phyloP scores from a whole-genome alignment of 176 grass and related monocot species.

The Musa acuminata region DNA sequence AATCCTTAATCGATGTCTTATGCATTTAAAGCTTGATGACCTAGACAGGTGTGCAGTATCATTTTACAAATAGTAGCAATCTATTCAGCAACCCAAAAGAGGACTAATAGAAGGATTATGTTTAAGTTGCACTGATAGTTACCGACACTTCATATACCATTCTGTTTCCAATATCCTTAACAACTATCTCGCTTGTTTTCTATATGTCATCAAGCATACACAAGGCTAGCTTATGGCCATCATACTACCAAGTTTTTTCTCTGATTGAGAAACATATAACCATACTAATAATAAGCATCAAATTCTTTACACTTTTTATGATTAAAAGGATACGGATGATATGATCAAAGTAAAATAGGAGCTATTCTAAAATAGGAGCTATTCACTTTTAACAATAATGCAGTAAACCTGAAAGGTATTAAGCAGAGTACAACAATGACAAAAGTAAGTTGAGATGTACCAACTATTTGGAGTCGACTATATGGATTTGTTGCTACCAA shows the following conservation, averaged over 20 bases:
- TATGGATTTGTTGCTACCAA: too few relatives aligned
- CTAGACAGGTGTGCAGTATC: too few relatives aligned
- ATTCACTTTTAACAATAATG: background rate
- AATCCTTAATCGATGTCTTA: background rate
- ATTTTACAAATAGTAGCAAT: too few relatives aligned
- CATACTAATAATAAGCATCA: background rate
- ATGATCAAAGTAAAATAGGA: background rate
- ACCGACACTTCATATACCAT: too few relatives aligned
- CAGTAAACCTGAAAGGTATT: background rate
- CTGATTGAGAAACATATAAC: conserved; percentile 1
- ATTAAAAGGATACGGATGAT: background rate
- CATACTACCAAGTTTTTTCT: background rate
- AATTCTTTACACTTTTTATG: background rate
- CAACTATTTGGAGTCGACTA: too few relatives aligned
- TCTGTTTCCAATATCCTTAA: too few relatives aligned
- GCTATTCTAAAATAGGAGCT: background rate
- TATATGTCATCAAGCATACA: background rate
- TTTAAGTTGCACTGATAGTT: too few relatives aligned
- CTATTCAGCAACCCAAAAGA: too few relatives aligned
- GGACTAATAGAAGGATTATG: too few relatives aligned
- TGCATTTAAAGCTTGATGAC: background rate
- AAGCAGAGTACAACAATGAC: too few relatives aligned
- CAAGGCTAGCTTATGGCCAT: background rate
- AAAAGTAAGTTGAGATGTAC: too few relatives aligned
- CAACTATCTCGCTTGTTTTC: background rate